A percentile compares a stretch with the other conserved stretches of the same genome.
Conservation (phyloP, 169 alveolate species). For the Plasmodium falciparum region DNA sequence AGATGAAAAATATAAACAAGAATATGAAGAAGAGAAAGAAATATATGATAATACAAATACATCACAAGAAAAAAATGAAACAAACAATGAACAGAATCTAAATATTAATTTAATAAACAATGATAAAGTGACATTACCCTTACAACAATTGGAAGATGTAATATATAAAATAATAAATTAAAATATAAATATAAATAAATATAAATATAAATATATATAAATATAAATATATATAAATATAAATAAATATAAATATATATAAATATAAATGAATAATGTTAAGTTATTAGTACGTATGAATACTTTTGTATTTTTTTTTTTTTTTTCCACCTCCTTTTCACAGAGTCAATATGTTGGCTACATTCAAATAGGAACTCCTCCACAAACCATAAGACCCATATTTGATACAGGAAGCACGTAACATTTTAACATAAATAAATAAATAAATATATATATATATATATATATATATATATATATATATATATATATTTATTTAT, state of each 20-base stretch:
- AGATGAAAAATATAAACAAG: not conserved
- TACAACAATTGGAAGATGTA: slow-evolving; percentile 65
- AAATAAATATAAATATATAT: not conserved
- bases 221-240: not conserved
- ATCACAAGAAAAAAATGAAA: not conserved
- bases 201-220: not conserved
- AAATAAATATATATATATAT: not conserved
- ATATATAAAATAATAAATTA: not conserved
- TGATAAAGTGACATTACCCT: slow-evolving; percentile 38
- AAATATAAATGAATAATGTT: not conserved
- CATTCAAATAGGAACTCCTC: slow-evolving; percentile 87
- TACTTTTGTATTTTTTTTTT: not conserved
- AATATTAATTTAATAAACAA: slow-evolving; percentile 3
- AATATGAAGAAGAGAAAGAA: not conserved
- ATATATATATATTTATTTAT: too few species aligned
- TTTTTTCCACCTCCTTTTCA: not conserved
- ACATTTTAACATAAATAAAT: slow-evolving; percentile 10
- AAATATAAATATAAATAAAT: not conserved
- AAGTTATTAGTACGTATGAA: not conserved
- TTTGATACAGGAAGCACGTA: slow-evolving; percentile 91
- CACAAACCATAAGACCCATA: slow-evolving; percentile 86
- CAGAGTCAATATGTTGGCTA: slow-evolving; percentile 82
- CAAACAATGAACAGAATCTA: not conserved
- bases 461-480: not conserved
- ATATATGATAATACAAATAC: not conserved